These are phyloP conservation scores for Cladorrhinum samala DNA, from an alignment of 495 filamentous ascomycete species.

Conservation along the genomic window DNA sequence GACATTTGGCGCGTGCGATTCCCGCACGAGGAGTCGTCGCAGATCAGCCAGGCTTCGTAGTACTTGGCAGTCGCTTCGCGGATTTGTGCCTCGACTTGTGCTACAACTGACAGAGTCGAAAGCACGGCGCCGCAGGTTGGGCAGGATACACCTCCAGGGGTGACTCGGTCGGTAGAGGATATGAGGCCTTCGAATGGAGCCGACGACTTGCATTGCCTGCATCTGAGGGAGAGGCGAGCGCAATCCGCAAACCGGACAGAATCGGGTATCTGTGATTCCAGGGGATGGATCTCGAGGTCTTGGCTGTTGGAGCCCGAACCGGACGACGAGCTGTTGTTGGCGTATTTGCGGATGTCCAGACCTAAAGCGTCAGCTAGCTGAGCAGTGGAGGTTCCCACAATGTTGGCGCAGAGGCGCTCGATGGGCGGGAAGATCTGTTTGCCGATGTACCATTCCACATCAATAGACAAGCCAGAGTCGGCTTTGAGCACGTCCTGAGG, in stretches of 20 bases:
- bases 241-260: conserved; percentile 75
- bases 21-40: conserved; percentile 81
- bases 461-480: conserved; percentile 67
- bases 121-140: conserved; percentile 54
- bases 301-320: conserved; percentile 30
- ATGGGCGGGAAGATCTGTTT: conserved; percentile 99
- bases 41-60: conserved; percentile 87
- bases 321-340: conserved; percentile 30
- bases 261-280: conserved; percentile 93
- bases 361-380: conserved; percentile 90
- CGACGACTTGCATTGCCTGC: conserved; percentile 66
- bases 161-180: conserved; percentile 50
- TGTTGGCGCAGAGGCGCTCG: conserved; percentile 94
- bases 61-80: conserved; percentile 71
- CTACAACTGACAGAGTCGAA: conserved; percentile 65
- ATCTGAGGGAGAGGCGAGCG: conserved; percentile 66
- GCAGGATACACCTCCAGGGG: conserved; percentile 70
- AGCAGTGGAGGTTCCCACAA: conserved; percentile 80
- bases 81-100: conserved; percentile 81
- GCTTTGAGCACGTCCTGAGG: conserved; percentile 77
- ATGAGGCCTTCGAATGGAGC: conserved; percentile 71
- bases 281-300: conserved; percentile 67
- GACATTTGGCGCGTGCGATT: conserved; percentile 84
- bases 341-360: conserved; percentile 82
- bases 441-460: conserved; percentile 92